These are phyloP conservation scores for Ogataea chonburiensis DNA, from an alignment of 805 yeast species.

Conservation along the genomic window DNA sequence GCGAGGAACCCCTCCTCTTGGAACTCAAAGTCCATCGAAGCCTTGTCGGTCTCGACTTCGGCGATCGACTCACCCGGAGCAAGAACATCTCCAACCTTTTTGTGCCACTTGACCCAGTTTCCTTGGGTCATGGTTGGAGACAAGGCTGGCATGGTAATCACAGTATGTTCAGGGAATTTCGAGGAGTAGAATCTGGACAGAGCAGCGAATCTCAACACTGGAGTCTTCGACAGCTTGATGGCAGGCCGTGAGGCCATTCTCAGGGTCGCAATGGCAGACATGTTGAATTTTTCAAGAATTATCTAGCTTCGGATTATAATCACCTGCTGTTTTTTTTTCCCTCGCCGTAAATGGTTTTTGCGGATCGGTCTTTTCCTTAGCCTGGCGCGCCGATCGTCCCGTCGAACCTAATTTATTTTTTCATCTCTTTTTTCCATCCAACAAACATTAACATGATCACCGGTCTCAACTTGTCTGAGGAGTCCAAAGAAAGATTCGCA, in stretches of 20 bases:
- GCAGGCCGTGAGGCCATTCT: constrained; percentile 33
- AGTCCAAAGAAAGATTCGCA: constrained; percentile 76
- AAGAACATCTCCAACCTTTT: constrained; percentile 83
- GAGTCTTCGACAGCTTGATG: constrained; percentile 19
- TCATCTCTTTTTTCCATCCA: constrained; percentile 5
- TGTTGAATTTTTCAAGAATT: constrained; percentile 12
- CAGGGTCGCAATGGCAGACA: constrained; percentile 35
- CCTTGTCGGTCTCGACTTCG: constrained; percentile 97
- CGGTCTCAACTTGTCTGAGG: constrained; percentile 44
- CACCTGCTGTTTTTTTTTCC: constrained; percentile 18
- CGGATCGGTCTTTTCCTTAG: constrained; percentile 27
- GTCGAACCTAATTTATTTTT: constrained; percentile 1
- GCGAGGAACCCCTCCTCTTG: constrained; percentile 96
- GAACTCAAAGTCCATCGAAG: constrained; percentile 96
- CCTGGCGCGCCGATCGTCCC: constrained; percentile 14
- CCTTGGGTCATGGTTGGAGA: constrained; percentile 99
- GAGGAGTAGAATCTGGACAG: constrained; percentile 27
- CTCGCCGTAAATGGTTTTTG: constrained; percentile 10
- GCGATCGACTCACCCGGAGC: constrained; percentile 93
- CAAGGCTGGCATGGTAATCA: constrained; percentile 96
- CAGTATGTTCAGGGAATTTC: constrained; percentile 56
- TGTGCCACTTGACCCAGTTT: constrained; percentile 85
- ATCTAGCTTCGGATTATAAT: not conserved
- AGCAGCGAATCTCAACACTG: constrained; percentile 14
- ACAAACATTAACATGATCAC: constrained; percentile 34